Percentiles rank a stretch among this genome's conserved stretches.
These are phyloP conservation scores for Colletotrichum scovillei DNA, from an alignment of 2,329 filamentous ascomycete species.

Conservation along the genomic window DNA sequence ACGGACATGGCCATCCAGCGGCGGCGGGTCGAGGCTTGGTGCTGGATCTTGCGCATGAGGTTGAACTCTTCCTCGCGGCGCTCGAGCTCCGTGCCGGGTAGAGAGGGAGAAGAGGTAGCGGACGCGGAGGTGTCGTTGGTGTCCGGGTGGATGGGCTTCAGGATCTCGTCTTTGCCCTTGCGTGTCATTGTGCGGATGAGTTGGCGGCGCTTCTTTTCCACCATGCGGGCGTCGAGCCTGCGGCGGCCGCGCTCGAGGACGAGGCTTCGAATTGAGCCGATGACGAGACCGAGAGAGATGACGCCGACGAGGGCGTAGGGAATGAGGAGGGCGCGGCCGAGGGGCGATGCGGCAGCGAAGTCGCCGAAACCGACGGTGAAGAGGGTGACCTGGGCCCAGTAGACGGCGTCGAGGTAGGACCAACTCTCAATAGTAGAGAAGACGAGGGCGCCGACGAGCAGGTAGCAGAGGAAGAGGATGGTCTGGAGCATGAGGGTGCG, in stretches of 20 bases:
- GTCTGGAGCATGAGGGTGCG: conserved; percentile 92
- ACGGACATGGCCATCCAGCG: conserved; percentile 79
- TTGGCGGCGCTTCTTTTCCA: conserved; percentile 67
- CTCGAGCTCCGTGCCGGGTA: conserved; percentile 58
- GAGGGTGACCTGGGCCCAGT: conserved; percentile 81
- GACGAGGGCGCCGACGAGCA: conserved; percentile 80
- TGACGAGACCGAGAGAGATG: conserved; percentile 85
- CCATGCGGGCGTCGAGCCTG: conserved; percentile 66
- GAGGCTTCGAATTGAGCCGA: conserved; percentile 79
- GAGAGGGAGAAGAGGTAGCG: neutral
- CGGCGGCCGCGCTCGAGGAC: conserved; percentile 68
- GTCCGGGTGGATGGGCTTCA: conserved; percentile 57
- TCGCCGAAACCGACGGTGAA: conserved; percentile 76
- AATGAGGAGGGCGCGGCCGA: conserved; percentile 79
- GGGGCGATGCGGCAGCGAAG: conserved; percentile 56
- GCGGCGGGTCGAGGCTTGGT: conserved; percentile 70
- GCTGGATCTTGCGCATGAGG: conserved; percentile 85
- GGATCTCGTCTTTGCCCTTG: conserved; percentile 58
- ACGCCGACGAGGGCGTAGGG: conserved; percentile 87
- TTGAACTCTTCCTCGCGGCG: conserved; percentile 78
- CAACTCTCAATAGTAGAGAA: conserved; percentile 81
- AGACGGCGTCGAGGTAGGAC: conserved; percentile 81
- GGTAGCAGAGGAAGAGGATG: conserved; percentile 84
- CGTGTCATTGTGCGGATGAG: conserved; percentile 58
- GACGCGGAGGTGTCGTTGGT: neutral